A percentile compares a stretch with the other conserved stretches of the same genome.
These are phyloP conservation scores for Acanthamoeba lenticulata DNA, from an alignment of 208 protist species.

Conservation along the genomic window DNA sequence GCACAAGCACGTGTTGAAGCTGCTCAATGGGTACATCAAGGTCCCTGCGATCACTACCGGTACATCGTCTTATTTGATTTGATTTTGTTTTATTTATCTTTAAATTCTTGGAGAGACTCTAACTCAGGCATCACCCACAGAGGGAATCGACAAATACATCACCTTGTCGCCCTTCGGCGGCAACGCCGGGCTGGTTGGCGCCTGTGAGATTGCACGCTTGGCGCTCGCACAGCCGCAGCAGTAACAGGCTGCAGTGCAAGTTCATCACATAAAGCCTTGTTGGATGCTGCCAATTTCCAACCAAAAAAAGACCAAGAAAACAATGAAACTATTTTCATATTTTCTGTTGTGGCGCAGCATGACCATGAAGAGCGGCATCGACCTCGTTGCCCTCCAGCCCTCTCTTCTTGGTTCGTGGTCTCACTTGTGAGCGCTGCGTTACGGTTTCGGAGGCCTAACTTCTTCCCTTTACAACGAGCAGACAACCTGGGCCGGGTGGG, in stretches of 20 bases:
- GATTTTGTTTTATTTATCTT: slow-evolving; percentile 18
- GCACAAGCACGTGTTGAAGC: background rate
- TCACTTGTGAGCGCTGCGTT: background rate
- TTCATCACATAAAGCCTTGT: too few relatives aligned
- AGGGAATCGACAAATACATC: slow-evolving; percentile 80
- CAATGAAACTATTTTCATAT: too few relatives aligned
- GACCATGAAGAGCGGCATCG: slow-evolving; percentile 10
- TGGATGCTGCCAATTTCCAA: too few relatives aligned
- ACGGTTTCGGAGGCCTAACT: background rate
- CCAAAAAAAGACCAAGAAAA: too few relatives aligned
- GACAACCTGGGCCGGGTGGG: background rate
- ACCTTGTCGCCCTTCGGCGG: slow-evolving; percentile 74
- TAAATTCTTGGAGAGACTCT: background rate
- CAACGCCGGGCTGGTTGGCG: slow-evolving; percentile 76
- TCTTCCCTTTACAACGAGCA: background rate
- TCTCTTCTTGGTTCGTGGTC: background rate
- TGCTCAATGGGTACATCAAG: slow-evolving; percentile 83
- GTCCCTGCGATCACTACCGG: slow-evolving; percentile 56
- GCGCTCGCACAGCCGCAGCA: background rate
- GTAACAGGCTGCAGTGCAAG: too few relatives aligned
- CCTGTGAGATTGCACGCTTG: slow-evolving; percentile 72
- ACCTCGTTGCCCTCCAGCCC: background rate
- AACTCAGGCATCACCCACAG: background rate
- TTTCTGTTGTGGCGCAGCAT: too few relatives aligned
- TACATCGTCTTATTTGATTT: background rate